phyloP scores from a whole-genome alignment of 208 protist genomes.

The Leishmania lainsoni region DNA sequence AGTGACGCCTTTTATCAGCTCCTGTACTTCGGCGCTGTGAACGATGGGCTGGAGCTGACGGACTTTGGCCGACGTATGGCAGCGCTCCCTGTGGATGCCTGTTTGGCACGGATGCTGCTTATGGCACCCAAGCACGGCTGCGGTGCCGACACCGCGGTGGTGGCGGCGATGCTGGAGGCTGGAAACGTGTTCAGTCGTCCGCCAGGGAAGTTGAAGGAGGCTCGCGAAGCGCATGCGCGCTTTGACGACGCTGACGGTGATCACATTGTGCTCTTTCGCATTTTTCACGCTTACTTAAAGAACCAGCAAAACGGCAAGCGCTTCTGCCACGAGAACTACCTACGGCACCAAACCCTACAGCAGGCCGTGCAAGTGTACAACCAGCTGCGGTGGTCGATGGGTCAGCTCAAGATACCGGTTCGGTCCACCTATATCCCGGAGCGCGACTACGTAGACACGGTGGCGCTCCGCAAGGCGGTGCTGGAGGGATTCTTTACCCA shows the following conservation, averaged over 20 bases:
- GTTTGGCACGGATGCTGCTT: conserved; percentile 94
- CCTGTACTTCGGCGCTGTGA: conserved; percentile 97
- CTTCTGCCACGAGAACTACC: conserved; percentile 76
- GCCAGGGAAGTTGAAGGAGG: conserved; percentile 37
- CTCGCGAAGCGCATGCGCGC: conserved; percentile 38
- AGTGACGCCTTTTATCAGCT: conserved; percentile 97
- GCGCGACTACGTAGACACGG: conserved; percentile 53
- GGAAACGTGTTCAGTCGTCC: conserved; percentile 73
- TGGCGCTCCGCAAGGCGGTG: conserved; percentile 74
- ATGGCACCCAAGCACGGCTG: conserved; percentile 69
- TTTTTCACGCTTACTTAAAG: conserved; percentile 78
- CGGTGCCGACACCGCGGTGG: conserved; percentile 75
- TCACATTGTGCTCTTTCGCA: conserved; percentile 76
- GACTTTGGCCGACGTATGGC: conserved; percentile 74
- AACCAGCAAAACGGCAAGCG: conserved; percentile 29
- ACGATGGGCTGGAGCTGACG: conserved; percentile 92
- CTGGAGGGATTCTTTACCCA: conserved; percentile 89
- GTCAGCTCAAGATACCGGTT: conserved; percentile 46
- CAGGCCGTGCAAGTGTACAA: conserved; percentile 79
- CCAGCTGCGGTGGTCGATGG: conserved; percentile 70
- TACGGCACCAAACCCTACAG: conserved; percentile 69
- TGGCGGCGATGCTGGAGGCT: conserved; percentile 89
- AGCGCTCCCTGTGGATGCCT: conserved; percentile 83
- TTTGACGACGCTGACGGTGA: conserved; percentile 74
- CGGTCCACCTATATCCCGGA: conserved; percentile 65